A percentile compares a stretch with the other conserved stretches of the same genome.
phyloP scores from a whole-genome alignment of 2,329 filamentous ascomycete genomes.

The Aspergillus chevalieri region DNA sequence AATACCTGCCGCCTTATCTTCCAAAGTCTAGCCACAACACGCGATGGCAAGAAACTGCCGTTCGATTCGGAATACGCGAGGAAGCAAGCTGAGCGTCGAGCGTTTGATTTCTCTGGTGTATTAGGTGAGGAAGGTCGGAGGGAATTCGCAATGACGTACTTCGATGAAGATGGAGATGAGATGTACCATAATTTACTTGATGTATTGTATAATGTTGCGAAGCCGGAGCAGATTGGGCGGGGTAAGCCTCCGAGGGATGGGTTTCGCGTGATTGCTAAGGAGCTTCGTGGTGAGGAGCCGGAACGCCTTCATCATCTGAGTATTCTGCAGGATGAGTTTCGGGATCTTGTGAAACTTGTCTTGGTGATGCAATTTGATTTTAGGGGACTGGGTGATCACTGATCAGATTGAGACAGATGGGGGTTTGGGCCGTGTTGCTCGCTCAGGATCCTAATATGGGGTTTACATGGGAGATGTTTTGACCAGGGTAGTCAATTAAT shows the following conservation, averaged over 20 bases:
- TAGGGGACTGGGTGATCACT: background rate
- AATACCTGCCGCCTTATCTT: background rate
- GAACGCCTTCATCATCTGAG: background rate
- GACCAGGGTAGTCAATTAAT: background rate
- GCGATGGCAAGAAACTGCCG: background rate
- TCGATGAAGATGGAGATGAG: background rate
- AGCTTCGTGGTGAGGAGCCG: background rate
- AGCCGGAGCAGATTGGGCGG: background rate
- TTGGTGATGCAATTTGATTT: background rate
- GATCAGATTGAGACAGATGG: background rate
- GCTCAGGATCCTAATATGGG: background rate
- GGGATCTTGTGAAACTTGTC: background rate
- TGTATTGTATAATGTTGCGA: background rate
- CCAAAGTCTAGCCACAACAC: background rate
- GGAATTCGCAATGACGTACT: background rate
- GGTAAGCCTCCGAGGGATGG: background rate
- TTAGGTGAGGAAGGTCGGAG: background rate
- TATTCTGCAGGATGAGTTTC: background rate
- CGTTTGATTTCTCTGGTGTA: background rate
- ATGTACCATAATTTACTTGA: background rate
- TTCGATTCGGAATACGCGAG: background rate
- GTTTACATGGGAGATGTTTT: background rate
- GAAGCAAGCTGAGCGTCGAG: background rate
- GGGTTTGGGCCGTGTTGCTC: background rate
- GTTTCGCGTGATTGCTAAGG: background rate